These are phyloP conservation scores for Meira miltonrushii DNA, from an alignment of 1,284 basidiomycete genomes.

Conservation along the genomic window DNA sequence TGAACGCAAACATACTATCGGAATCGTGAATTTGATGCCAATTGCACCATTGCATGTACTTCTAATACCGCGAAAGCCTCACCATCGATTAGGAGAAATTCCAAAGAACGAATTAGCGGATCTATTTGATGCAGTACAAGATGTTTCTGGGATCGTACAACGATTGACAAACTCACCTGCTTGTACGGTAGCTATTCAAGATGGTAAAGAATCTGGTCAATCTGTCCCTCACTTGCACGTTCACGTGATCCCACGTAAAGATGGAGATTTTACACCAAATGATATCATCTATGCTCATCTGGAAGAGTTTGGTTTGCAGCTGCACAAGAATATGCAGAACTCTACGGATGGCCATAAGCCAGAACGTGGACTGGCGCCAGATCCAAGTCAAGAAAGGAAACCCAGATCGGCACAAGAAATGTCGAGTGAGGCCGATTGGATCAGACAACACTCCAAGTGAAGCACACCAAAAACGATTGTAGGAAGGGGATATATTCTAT, in stretches of 20 bases:
- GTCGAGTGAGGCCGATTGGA: not conserved
- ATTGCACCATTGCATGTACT: slow-evolving; percentile 48
- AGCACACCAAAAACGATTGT: no score
- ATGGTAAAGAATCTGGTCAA: slow-evolving; percentile 37
- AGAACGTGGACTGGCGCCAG: not conserved
- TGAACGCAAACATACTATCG: slow-evolving; percentile 9
- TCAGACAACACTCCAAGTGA: not conserved
- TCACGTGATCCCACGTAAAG: slow-evolving; percentile 45
- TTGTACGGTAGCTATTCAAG: slow-evolving; percentile 45
- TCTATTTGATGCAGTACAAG: slow-evolving; percentile 25
- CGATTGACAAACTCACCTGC: slow-evolving; percentile 35
- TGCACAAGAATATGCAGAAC: not conserved
- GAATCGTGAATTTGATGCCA: slow-evolving; percentile 50
- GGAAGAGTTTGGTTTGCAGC: slow-evolving; percentile 10
- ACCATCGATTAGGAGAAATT: slow-evolving; percentile 32
- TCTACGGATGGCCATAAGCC: not conserved
- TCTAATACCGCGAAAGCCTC: slow-evolving; percentile 37
- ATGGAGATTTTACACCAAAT: slow-evolving; percentile 43
- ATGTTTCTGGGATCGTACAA: slow-evolving; percentile 22
- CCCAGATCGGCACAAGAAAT: not conserved
- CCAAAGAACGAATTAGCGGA: slow-evolving; percentile 22
- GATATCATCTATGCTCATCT: slow-evolving; percentile 40
- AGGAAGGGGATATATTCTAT: no score
- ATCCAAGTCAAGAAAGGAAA: not conserved
- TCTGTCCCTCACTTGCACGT: slow-evolving; percentile 48